Evolutionary conservation across 768 basidiomycete species (phyloP).

Genomic region (Kwoniella dejecticola): DNA sequence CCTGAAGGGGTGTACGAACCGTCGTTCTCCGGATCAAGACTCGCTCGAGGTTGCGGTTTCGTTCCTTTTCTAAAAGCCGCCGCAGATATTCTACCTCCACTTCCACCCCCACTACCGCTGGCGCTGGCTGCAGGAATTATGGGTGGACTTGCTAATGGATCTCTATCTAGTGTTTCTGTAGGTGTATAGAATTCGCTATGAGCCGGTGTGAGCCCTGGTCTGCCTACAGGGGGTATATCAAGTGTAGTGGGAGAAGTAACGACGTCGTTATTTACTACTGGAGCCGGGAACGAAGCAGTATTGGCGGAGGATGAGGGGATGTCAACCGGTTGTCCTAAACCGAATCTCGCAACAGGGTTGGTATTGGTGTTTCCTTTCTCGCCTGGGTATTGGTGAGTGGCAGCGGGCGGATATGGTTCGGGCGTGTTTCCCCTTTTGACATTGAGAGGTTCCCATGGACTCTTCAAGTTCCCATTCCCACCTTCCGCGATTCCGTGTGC

Average conservation of each 20-base stretch:
- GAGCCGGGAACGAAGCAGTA: not conserved
- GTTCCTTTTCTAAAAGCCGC: conserved; percentile 40
- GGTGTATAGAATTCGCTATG: conserved; percentile 25
- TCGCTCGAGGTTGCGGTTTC: conserved; percentile 22
- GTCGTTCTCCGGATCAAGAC: conserved; percentile 27
- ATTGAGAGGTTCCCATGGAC: conserved; percentile 47
- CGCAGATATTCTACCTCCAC: conserved; percentile 46
- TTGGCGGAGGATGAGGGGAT: not conserved
- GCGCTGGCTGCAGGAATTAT: not conserved
- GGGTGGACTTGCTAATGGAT: conserved; percentile 2
- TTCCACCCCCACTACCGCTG: not conserved
- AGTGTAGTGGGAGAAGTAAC: conserved; percentile 9
- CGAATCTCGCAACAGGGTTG: not conserved
- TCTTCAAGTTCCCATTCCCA: conserved; percentile 3
- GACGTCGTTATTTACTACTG: not conserved
- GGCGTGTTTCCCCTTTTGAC: conserved; percentile 29
- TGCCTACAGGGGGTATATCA: not conserved
- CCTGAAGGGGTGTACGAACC: not conserved
- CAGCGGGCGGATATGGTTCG: conserved; percentile 12
- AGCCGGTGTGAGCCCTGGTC: conserved; percentile 13
- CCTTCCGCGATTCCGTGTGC: not conserved
- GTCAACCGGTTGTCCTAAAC: not conserved
- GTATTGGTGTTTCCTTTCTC: no score
- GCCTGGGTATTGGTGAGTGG: no score
- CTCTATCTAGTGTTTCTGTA: conserved; percentile 13